phyloP scores from a whole-genome alignment of 2,329 filamentous ascomycete genomes.

The Fusarium pininemorale region DNA sequence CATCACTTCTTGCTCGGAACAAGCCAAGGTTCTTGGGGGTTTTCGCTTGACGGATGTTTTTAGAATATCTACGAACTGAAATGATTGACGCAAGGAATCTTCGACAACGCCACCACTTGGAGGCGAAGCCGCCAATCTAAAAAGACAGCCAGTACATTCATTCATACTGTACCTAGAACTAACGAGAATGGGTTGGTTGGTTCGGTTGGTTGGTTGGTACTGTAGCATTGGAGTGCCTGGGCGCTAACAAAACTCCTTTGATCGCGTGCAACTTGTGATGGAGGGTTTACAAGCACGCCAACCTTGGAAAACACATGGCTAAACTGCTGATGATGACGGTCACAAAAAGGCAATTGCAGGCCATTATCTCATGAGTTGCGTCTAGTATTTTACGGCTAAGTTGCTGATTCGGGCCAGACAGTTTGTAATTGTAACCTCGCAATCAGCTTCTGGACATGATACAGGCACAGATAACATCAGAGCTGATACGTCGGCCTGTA shows the following conservation, averaged over 20 bases:
- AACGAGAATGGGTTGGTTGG: not conserved
- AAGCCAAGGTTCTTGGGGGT: not conserved
- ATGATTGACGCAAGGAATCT: constrained; percentile 11
- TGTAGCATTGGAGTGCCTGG: constrained; percentile 4
- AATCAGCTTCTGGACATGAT: not conserved
- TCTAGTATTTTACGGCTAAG: not conserved
- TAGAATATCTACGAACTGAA: not conserved
- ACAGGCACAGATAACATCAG: constrained; percentile 16
- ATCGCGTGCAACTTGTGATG: constrained; percentile 24
- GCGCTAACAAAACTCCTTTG: constrained; percentile 33
- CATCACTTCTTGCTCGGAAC: not conserved
- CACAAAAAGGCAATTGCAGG: not conserved
- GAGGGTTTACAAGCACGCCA: constrained; percentile 14
- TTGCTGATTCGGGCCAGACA: not conserved
- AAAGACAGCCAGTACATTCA: not conserved
- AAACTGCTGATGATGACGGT: constrained; percentile 22
- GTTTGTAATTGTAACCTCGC: not conserved
- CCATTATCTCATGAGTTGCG: not conserved
- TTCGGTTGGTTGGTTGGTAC: not conserved
- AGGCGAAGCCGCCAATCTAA: not conserved
- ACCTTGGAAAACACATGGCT: not conserved
- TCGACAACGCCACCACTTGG: constrained; percentile 17
- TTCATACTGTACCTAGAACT: constrained; percentile 4
- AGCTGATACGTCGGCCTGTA: constrained; percentile 31
- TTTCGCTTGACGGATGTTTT: not conserved